phyloP scores from a whole-genome alignment of 2,329 filamentous ascomycete genomes.

The Trichocomaceae sp. region DNA sequence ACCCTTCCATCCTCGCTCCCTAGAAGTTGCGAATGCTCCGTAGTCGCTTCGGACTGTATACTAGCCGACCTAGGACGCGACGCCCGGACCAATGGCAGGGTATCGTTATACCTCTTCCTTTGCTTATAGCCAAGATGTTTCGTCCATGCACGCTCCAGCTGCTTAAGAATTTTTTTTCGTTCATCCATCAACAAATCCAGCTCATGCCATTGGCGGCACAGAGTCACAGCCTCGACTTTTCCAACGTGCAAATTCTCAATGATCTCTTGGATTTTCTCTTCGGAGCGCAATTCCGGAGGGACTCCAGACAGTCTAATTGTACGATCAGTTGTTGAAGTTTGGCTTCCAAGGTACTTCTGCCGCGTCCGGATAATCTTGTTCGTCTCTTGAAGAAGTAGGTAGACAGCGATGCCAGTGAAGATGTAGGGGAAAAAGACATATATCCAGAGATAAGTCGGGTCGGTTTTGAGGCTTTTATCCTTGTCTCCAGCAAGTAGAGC shows the following conservation, averaged over 20 bases:
- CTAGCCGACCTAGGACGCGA: constrained; percentile 37
- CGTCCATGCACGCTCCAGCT: constrained; percentile 78
- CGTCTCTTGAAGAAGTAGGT: constrained; percentile 76
- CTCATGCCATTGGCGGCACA: constrained; percentile 81
- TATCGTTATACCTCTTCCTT: constrained; percentile 38
- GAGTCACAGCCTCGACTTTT: constrained; percentile 75
- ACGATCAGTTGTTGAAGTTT: constrained; percentile 91
- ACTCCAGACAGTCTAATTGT: constrained; percentile 90
- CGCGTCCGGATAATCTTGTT: constrained; percentile 75
- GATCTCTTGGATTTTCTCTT: constrained; percentile 75
- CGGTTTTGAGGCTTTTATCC: constrained; percentile 24
- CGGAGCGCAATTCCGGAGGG: constrained; percentile 68
- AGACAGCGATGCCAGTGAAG: constrained; percentile 75
- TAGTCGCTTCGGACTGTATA: constrained; percentile 38
- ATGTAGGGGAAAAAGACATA: constrained; percentile 94
- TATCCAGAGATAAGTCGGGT: constrained; percentile 69
- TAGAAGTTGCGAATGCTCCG: constrained; percentile 56
- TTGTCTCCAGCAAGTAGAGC: not conserved
- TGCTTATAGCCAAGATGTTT: constrained; percentile 59
- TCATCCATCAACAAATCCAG: constrained; percentile 68
- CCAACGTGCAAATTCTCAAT: constrained; percentile 85
- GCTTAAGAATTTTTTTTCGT: constrained; percentile 59
- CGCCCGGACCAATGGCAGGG: constrained; percentile 44
- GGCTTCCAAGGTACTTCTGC: constrained; percentile 85
- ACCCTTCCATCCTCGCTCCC: constrained; percentile 35